Evolutionary conservation across 495 filamentous ascomycete species (phyloP).

Genomic region (Staphylotrichum tortipilum): DNA sequence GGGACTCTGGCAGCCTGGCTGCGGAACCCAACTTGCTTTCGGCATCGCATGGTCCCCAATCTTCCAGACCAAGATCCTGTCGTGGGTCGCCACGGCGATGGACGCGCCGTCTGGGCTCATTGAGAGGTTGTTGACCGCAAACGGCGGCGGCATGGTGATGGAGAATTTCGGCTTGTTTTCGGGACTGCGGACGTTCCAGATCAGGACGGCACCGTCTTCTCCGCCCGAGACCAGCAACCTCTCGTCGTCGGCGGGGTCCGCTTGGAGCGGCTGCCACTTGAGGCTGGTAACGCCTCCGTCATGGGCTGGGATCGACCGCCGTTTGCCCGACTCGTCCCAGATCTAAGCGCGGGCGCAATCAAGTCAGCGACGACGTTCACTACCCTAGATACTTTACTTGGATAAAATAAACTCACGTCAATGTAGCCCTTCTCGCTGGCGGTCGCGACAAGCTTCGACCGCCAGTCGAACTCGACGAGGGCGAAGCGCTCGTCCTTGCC

Average conservation of each 20-base stretch:
- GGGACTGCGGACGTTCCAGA: slow-evolving; percentile 56
- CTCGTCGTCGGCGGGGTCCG: slow-evolving; percentile 30
- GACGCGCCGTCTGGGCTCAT: slow-evolving; percentile 68
- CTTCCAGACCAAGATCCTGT: slow-evolving; percentile 64
- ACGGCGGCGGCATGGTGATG: slow-evolving; percentile 44
- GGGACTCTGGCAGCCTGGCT: slow-evolving; percentile 45
- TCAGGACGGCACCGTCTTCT: slow-evolving; percentile 55
- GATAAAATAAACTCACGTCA: slow-evolving; percentile 33
- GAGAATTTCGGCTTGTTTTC: slow-evolving; percentile 49
- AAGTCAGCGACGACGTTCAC: not conserved
- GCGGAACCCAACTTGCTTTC: slow-evolving; percentile 49
- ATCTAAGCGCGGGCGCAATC: slow-evolving; percentile 33
- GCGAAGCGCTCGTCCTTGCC: slow-evolving; percentile 35
- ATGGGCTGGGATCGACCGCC: slow-evolving; percentile 41
- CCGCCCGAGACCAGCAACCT: slow-evolving; percentile 44
- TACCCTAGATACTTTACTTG: not conserved
- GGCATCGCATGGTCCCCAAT: slow-evolving; percentile 56
- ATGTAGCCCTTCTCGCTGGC: slow-evolving; percentile 42
- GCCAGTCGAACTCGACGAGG: slow-evolving; percentile 42
- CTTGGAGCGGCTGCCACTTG: slow-evolving; percentile 43
- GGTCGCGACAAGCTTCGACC: slow-evolving; percentile 38
- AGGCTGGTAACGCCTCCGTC: slow-evolving; percentile 40
- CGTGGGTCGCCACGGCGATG: slow-evolving; percentile 58
- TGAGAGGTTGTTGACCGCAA: slow-evolving; percentile 51
- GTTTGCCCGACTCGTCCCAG: slow-evolving; percentile 39